These are phyloP conservation scores for Eragrostis curvula DNA, from an alignment of 176 grass and related monocot genomes.

Conservation along the genomic window DNA sequence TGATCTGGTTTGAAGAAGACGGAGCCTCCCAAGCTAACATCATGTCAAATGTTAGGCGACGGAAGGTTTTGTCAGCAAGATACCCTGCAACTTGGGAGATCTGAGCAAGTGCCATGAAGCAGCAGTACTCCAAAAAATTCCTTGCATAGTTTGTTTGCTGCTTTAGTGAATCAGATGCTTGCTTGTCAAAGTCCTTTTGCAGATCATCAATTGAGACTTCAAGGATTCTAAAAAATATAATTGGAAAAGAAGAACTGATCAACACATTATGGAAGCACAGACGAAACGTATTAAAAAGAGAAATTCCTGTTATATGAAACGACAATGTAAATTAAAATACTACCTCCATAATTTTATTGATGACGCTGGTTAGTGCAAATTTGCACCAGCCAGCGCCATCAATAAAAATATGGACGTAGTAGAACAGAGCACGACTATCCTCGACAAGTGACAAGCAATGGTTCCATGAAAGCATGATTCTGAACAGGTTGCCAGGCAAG, in stretches of 20 bases:
- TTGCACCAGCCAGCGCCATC: no score
- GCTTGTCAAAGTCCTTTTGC: conserved; percentile 74
- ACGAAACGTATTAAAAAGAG: not conserved
- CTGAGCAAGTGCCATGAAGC: conserved; percentile 83
- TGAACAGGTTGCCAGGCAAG: conserved; percentile 24
- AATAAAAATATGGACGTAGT: no score
- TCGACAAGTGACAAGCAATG: conserved; percentile 6
- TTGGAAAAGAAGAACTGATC: conserved; percentile 5
- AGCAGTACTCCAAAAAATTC: conserved; percentile 94
- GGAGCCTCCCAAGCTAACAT: conserved; percentile 96
- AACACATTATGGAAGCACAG: conserved; percentile 22
- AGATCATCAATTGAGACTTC: conserved; percentile 66
- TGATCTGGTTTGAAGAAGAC: conserved; percentile 62
- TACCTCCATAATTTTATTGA: no score
- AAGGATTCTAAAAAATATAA: conserved; percentile 63
- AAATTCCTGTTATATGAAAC: not conserved
- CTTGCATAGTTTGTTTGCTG: conserved; percentile 68
- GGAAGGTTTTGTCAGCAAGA: conserved; percentile 76
- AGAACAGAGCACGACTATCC: not conserved
- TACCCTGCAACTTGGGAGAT: conserved; percentile 70
- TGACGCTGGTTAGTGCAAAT: no score
- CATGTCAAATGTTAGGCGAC: conserved; percentile 89
- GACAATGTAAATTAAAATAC: not conserved
- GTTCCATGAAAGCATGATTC: conserved; percentile 26
- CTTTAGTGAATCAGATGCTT: conserved; percentile 82